Evolutionary conservation across 495 filamentous ascomycete species (phyloP).

Genomic region (Parmelia sp.): DNA sequence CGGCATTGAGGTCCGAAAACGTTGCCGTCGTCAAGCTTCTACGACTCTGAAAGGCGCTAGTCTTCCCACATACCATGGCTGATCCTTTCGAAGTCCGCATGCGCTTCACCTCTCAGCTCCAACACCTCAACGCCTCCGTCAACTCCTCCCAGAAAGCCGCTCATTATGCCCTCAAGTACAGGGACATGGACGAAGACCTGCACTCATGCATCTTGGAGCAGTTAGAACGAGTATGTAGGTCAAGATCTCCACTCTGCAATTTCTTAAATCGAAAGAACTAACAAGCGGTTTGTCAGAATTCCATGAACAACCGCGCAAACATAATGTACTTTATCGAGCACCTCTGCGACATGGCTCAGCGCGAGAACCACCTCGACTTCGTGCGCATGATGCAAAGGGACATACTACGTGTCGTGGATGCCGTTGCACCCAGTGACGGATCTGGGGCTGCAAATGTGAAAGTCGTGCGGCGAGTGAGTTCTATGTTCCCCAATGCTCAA

Average conservation of each 20-base stretch:
- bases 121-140: conserved; percentile 81
- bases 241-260: conserved; percentile 4
- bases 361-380: conserved; percentile 68
- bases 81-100: conserved; percentile 98
- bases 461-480: conserved; percentile 66
- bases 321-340: conserved; percentile 99
- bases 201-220: conserved; percentile 96
- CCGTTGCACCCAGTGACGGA: conserved; percentile 79
- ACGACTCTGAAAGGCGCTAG: neutral
- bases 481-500: neutral
- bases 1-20: neutral
- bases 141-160: conserved; percentile 87
- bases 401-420: conserved; percentile 80
- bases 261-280: neutral
- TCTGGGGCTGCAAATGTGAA: conserved; percentile 91
- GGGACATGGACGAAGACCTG: conserved; percentile 90
- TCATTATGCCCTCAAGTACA: conserved; percentile 86
- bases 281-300: conserved; percentile 48
- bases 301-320: conserved; percentile 94
- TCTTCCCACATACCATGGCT: conserved; percentile 48
- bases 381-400: conserved; percentile 92
- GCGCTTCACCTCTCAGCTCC: conserved; percentile 84
- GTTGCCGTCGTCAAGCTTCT: too few relatives aligned
- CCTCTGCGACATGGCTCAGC: conserved; percentile 77
- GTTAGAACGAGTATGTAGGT: conserved; percentile 60